Percentiles rank a stretch among this genome's conserved stretches.
phyloP scores from a whole-genome alignment of 352 stramenopile genomes.

The Phytophthora cajani region DNA sequence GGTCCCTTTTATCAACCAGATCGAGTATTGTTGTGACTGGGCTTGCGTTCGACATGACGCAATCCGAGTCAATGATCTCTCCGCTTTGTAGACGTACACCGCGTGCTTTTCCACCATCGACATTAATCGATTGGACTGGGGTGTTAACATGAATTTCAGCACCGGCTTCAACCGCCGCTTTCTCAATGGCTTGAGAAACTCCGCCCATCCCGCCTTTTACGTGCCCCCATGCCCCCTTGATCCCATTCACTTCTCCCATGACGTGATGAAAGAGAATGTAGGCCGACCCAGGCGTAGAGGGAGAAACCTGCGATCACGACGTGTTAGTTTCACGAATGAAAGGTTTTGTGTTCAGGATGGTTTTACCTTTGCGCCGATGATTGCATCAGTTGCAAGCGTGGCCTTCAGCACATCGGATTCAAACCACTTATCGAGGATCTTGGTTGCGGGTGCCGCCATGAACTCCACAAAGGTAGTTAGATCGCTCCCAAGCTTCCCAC shows the following conservation, averaged over 20 bases:
- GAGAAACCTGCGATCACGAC: slow-evolving; percentile 55
- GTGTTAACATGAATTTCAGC: slow-evolving; percentile 78
- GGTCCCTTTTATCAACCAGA: slow-evolving; percentile 62
- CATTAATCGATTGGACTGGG: slow-evolving; percentile 68
- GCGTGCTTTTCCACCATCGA: slow-evolving; percentile 45
- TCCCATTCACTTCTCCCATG: slow-evolving; percentile 91
- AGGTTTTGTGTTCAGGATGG: neutral
- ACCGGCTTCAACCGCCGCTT: slow-evolving; percentile 66
- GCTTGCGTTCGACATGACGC: slow-evolving; percentile 85
- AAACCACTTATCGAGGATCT: slow-evolving; percentile 92
- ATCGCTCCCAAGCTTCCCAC: slow-evolving; percentile 73
- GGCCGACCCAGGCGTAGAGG: slow-evolving; percentile 84
- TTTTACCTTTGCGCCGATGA: slow-evolving; percentile 87
- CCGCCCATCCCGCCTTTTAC: slow-evolving; percentile 91
- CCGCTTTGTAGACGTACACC: slow-evolving; percentile 77
- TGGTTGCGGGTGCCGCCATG: slow-evolving; percentile 85
- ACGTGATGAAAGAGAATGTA: slow-evolving; percentile 94
- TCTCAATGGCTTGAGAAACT: slow-evolving; percentile 73
- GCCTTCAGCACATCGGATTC: slow-evolving; percentile 91
- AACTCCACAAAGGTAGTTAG: slow-evolving; percentile 88
- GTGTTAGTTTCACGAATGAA: neutral
- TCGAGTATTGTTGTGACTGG: slow-evolving; percentile 87
- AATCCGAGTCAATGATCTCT: slow-evolving; percentile 53
- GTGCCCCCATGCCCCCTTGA: slow-evolving; percentile 90
- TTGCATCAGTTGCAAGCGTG: slow-evolving; percentile 91